A percentile compares a stretch with the other conserved stretches of the same genome.
Evolutionary conservation across 176 grass and related monocot genomes (phyloP).

Genomic region (Paspalum notatum): DNA sequence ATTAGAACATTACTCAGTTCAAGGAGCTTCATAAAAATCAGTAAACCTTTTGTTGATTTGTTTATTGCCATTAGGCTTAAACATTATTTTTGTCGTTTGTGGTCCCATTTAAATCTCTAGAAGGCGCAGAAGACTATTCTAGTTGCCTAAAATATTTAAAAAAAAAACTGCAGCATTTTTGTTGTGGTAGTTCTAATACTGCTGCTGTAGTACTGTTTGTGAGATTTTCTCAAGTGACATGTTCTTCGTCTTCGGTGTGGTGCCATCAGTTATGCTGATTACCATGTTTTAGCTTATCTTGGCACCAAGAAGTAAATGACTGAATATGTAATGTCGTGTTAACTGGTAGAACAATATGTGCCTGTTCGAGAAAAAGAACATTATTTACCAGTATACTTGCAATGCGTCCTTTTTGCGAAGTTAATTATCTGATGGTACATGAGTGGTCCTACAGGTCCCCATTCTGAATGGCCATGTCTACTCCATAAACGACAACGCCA

Average conservation of each 20-base stretch:
- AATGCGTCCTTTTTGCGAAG: neutral
- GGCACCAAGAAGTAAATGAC: conserved; percentile 26
- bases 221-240: conserved; percentile 1
- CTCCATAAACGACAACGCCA: conserved; percentile 84
- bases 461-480: conserved; percentile 71
- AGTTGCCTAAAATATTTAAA: conserved; percentile 18
- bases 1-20: neutral
- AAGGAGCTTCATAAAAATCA: conserved; percentile 17
- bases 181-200: neutral
- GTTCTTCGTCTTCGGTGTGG: neutral
- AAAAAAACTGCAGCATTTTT: neutral
- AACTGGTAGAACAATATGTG: no score
- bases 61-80: neutral
- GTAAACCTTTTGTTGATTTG: neutral
- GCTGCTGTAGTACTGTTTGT: no score
- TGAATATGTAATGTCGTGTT: neutral
- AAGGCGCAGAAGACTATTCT: neutral
- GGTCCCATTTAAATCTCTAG: neutral
- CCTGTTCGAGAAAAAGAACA: neutral
- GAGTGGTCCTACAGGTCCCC: conserved; percentile 51
- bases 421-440: conserved; percentile 19
- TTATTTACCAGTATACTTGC: neutral
- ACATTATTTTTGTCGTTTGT: neutral
- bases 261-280: conserved; percentile 5
- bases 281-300: conserved; percentile 28